Conservation (phyloP, 345 rosid genomes). For the Firmiana major region DNA sequence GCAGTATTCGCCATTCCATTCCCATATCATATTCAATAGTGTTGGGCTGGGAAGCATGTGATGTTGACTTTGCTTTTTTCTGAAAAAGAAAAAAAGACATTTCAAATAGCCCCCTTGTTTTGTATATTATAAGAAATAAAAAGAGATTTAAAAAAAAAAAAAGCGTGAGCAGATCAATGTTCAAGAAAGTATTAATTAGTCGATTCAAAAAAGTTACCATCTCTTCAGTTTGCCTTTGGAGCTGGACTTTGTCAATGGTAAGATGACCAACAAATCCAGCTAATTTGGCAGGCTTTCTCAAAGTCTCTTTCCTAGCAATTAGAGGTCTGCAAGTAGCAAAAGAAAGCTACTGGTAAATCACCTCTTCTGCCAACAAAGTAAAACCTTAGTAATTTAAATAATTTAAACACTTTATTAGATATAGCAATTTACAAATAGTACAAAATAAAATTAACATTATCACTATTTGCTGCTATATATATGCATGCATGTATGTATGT, state of each 20-base stretch:
- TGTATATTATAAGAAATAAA: neutral
- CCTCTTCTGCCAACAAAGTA: neutral
- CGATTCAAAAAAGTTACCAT: slow-evolving; percentile 17
- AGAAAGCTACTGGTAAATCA: neutral
- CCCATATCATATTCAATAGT: slow-evolving; percentile 38
- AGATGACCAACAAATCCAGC: slow-evolving; percentile 31
- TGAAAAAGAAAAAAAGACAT: neutral
- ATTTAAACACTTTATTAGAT: neutral
- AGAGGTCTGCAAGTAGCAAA: slow-evolving; percentile 27
- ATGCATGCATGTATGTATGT: too few relatives aligned
- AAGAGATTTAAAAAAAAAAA: neutral
- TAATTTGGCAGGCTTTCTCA: slow-evolving; percentile 9
- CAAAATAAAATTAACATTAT: neutral
- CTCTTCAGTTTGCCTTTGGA: slow-evolving; percentile 18
- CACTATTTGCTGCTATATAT: neutral
- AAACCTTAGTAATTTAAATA: neutral
- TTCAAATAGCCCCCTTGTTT: neutral
- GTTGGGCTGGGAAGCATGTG: slow-evolving; percentile 42
- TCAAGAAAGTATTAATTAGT: neutral
- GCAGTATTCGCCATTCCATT: slow-evolving; percentile 33
- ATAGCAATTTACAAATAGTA: neutral
- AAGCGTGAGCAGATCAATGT: neutral
- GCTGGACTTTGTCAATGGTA: slow-evolving; percentile 11
- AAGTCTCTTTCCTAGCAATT: slow-evolving; percentile 16
- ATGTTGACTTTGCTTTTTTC: slow-evolving; percentile 39